Conservation (phyloP, 179 eudicot genomes). For the Spinacia oleracea region DNA sequence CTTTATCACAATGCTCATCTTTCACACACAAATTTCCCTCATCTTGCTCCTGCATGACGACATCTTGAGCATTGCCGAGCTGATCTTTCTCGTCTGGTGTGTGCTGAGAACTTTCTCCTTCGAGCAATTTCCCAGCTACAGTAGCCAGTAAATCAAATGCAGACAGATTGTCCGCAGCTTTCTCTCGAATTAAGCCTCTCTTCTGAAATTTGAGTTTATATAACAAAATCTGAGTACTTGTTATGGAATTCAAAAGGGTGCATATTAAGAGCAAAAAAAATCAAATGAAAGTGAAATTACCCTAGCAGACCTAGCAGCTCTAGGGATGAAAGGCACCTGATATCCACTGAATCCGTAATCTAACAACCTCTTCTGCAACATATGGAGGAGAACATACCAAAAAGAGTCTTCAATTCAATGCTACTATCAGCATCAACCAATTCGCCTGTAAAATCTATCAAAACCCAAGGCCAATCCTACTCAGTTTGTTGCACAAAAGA, state of each 20-base stretch:
- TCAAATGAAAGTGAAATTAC: slow-evolving; percentile 38
- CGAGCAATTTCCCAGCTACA: slow-evolving; percentile 76
- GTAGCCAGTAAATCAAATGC: slow-evolving; percentile 86
- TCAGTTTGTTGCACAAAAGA: not conserved
- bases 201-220: slow-evolving; percentile 39
- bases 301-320: slow-evolving; percentile 82
- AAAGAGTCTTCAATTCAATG: slow-evolving; percentile 23
- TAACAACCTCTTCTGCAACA: slow-evolving; percentile 79
- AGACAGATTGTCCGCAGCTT: slow-evolving; percentile 50
- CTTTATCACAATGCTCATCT: slow-evolving; percentile 37
- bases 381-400: slow-evolving; percentile 67
- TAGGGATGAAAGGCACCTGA: slow-evolving; percentile 80
- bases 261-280: not conserved
- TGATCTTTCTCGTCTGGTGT: slow-evolving; percentile 31
- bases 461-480: not conserved
- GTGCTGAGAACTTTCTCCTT: slow-evolving; percentile 47
- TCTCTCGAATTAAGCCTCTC: slow-evolving; percentile 53
- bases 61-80: slow-evolving; percentile 32
- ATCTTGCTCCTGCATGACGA: slow-evolving; percentile 33
- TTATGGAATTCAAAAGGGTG: not conserved
- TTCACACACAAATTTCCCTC: slow-evolving; percentile 31
- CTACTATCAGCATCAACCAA: slow-evolving; percentile 8
- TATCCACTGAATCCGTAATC: slow-evolving; percentile 74
- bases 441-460: not conserved
- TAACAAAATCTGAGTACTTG: slow-evolving; percentile 1